Base-by-base conservation (phyloP, 176 grass and related monocot species). In the Juncus effusus region DNA sequence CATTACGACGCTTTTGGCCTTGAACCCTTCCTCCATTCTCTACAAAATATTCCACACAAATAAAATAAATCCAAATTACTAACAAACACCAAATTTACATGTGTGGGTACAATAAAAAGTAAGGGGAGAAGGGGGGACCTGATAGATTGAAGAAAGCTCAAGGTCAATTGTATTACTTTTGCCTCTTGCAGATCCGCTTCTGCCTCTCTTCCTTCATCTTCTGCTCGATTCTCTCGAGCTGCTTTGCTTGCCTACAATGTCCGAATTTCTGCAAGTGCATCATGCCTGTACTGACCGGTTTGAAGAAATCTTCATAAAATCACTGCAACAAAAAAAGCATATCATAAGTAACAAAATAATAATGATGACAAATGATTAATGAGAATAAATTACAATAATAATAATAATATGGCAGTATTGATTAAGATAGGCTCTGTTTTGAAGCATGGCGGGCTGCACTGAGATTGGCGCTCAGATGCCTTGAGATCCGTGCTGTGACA, bases 191-290 rank as follows among this genome's bases (percentile, higher is more conserved):
- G 56, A 99, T 93, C 77, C 94, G 77, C 76, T 87, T 99, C 76
- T 99, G 94, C 58, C 85, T 93, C 73, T 99, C 94, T 79, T 99
- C 94, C 78, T 93, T 99, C 94, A 99, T 93, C 78, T 99, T 99
- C 56, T 99, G 94, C 84, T 99, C 94, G 84, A 93, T 83, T 82
- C 83, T 99, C 75, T 99, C 88, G 73, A 99, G 88, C 47, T 99
- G 94, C 65, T 93, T 99, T 67, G 66, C 76, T 75, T 88, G 83
- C 36, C 94, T 84, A 73, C 94, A 88, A 87, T 99, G 89, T 76
- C 85, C 74, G 65, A 81, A 77, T 78, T 93, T 99, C 78, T 93
- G 93, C 39, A 99, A 69, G 42, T 82, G 88, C 58, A 81, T 89
- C 74, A 99, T 80, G 11, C 87, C 85, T 69, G 83, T 5, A 19